A percentile compares a stretch with the other conserved stretches of the same genome.
phyloP scores from a whole-genome alignment of 2,329 filamentous ascomycete species.

The Dothideomycetes sp. region DNA sequence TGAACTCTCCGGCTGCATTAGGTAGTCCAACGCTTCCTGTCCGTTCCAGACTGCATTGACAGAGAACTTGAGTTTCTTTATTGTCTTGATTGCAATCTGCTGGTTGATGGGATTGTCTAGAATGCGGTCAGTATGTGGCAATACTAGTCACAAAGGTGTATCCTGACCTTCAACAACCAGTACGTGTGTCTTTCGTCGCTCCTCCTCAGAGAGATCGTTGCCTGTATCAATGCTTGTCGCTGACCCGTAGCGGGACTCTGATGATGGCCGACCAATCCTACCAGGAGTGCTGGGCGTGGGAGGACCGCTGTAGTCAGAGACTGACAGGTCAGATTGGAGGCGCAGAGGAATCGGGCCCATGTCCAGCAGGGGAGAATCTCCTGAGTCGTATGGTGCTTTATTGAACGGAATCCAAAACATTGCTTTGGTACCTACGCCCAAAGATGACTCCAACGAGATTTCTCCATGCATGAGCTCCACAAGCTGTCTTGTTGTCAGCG shows the following conservation, averaged over 20 bases:
- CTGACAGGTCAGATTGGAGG: slow-evolving; percentile 43
- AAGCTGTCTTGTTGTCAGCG: slow-evolving; percentile 26
- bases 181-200: slow-evolving; percentile 55
- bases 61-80: slow-evolving; percentile 60
- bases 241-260: slow-evolving; percentile 10
- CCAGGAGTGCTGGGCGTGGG: slow-evolving; percentile 18
- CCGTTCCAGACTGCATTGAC: slow-evolving; percentile 67
- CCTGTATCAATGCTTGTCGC: slow-evolving; percentile 22
- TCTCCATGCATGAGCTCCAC: slow-evolving; percentile 68
- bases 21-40: slow-evolving; percentile 65
- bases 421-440: slow-evolving; percentile 60
- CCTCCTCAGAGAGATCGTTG: slow-evolving; percentile 39
- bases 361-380: slow-evolving; percentile 44
- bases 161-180: slow-evolving; percentile 71
- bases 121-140: not conserved
- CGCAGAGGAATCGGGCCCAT: slow-evolving; percentile 57
- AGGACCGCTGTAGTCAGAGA: slow-evolving; percentile 49
- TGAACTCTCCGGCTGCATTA: slow-evolving; percentile 41
- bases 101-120: slow-evolving; percentile 48
- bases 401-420: slow-evolving; percentile 69
- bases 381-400: slow-evolving; percentile 48
- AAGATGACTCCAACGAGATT: slow-evolving; percentile 58
- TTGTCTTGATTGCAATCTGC: slow-evolving; percentile 65
- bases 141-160: too few species aligned
- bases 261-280: slow-evolving; percentile 10